Percentiles rank a stretch among this genome's conserved stretches.
Conservation (phyloP, 257 asterid species). For the Rubia yunnanensis region DNA sequence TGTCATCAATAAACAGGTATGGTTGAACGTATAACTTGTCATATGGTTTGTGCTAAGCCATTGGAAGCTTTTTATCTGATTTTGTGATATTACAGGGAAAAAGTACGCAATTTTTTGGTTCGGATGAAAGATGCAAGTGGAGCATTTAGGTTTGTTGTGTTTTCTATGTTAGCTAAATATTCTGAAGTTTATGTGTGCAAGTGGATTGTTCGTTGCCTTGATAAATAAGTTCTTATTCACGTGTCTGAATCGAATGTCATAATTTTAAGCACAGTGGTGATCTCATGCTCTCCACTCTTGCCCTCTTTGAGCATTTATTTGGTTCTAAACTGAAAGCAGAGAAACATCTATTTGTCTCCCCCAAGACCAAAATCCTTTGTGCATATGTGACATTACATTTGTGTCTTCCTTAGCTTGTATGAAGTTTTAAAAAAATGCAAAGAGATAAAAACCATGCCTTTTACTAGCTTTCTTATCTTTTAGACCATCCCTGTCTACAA, state of each 20-base stretch:
- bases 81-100: slow-evolving; percentile 37
- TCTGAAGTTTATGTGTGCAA: not conserved
- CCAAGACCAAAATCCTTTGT: not conserved
- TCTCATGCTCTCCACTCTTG: not conserved
- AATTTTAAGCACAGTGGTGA: not conserved
- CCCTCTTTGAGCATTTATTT: not conserved
- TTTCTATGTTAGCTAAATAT: not conserved
- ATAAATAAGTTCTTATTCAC: too few relatives aligned
- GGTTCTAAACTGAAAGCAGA: not conserved
- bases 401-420: not conserved
- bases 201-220: not conserved
- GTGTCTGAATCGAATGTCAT: not conserved
- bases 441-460: not conserved
- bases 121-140: slow-evolving; percentile 85
- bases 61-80: slow-evolving; percentile 1
- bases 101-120: slow-evolving; percentile 44
- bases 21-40: not conserved
- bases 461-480: not conserved
- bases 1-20: slow-evolving; percentile 74
- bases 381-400: not conserved
- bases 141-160: slow-evolving; percentile 71
- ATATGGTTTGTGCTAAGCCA: not conserved
- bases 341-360: not conserved
- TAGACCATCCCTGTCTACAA: not conserved
- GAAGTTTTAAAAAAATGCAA: not conserved